Evolutionary conservation across 139 green algal species (phyloP).

Genomic region (Parachlorella kessleri): DNA sequence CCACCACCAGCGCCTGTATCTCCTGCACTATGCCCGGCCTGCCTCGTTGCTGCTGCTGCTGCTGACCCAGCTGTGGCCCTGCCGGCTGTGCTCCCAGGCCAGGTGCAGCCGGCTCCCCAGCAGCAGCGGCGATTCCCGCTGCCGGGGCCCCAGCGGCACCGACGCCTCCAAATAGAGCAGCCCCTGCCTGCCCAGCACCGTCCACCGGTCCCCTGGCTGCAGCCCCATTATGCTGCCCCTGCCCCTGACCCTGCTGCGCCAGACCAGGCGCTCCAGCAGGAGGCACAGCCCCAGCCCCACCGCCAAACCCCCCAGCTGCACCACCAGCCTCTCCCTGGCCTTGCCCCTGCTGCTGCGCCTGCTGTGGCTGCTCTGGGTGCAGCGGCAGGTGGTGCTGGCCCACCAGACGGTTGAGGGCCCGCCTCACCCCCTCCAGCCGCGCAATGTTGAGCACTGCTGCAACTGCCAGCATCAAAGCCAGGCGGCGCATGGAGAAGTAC

Average conservation of each 20-base stretch:
- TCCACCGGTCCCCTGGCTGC: neutral
- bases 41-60: conserved; percentile 3
- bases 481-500: conserved; percentile 73
- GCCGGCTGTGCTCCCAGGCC: neutral
- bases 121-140: neutral
- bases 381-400: neutral
- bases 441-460: conserved; percentile 63
- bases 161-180: conserved; percentile 7
- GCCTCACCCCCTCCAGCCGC: conserved; percentile 51
- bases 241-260: no score
- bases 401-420: conserved; percentile 40
- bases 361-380: neutral
- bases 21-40: conserved; percentile 59
- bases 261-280: no score
- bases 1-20: conserved; percentile 70
- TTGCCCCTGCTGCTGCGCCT: conserved; percentile 1
- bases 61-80: conserved; percentile 1
- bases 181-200: neutral
- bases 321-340: neutral
- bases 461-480: conserved; percentile 57
- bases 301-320: neutral
- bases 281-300: no score
- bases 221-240: neutral
- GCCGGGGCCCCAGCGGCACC: conserved; percentile 13
- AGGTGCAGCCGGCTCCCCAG: conserved; percentile 5